These are phyloP conservation scores for Begonia masoniana DNA, from an alignment of 306 rosid species.

Conservation along the genomic window DNA sequence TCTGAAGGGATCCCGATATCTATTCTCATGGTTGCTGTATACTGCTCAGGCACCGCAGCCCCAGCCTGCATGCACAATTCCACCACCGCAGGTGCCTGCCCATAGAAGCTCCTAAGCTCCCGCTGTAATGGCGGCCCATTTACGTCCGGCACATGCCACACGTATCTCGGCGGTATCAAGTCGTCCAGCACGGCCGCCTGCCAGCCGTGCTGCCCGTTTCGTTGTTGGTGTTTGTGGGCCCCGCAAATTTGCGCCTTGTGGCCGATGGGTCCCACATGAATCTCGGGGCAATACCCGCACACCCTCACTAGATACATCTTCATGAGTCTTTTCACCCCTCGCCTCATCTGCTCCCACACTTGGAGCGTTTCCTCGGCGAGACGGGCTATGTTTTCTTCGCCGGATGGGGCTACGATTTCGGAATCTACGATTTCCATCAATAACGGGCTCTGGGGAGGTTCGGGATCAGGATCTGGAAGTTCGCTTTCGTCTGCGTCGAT, in stretches of 20 bases:
- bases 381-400: constrained; percentile 25
- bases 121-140: constrained; percentile 53
- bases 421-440: constrained; percentile 50
- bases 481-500: constrained; percentile 91
- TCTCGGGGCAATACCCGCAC: constrained; percentile 93
- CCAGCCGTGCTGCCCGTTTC: constrained; percentile 99
- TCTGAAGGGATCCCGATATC: constrained; percentile 81
- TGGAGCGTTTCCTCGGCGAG: constrained; percentile 69
- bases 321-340: constrained; percentile 61
- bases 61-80: constrained; percentile 94
- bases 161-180: constrained; percentile 82
- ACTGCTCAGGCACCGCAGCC: constrained; percentile 65
- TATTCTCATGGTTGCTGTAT: constrained; percentile 77
- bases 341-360: constrained; percentile 81
- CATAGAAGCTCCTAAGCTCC: constrained; percentile 74
- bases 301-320: constrained; percentile 75
- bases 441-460: constrained; percentile 30
- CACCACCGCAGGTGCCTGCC: constrained; percentile 80
- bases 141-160: constrained; percentile 94
- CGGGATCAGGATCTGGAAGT: constrained; percentile 46
- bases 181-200: constrained; percentile 74
- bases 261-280: constrained; percentile 67
- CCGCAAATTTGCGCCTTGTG: constrained; percentile 97
- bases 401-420: constrained; percentile 36
- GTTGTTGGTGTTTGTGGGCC: constrained; percentile 85